These are phyloP conservation scores for Colletotrichum cordylinicola DNA, from an alignment of 2,329 filamentous ascomycete species.

Conservation along the genomic window DNA sequence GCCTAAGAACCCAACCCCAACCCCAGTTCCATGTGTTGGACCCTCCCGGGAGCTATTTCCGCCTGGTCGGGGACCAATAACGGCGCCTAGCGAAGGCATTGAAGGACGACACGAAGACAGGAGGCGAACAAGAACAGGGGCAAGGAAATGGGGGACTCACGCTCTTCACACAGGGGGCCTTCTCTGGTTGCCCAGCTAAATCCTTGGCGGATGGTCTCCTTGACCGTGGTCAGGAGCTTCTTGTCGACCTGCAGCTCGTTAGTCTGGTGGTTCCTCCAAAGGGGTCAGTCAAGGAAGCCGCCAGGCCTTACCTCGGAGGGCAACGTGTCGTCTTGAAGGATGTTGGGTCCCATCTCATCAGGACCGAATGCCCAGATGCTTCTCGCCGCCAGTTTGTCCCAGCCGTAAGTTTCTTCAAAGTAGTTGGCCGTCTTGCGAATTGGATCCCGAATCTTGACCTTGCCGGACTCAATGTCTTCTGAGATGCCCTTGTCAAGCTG, in stretches of 20 bases:
- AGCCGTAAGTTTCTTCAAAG: slow-evolving; percentile 96
- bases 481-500: slow-evolving; percentile 94
- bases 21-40: slow-evolving; percentile 7
- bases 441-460: slow-evolving; percentile 90
- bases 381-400: slow-evolving; percentile 91
- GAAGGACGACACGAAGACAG: slow-evolving; percentile 6
- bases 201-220: slow-evolving; percentile 92
- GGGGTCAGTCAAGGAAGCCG: not conserved
- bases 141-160: slow-evolving; percentile 57
- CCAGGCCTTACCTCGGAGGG: slow-evolving; percentile 73
- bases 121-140: slow-evolving; percentile 13
- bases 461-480: slow-evolving; percentile 89
- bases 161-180: slow-evolving; percentile 97
- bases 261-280: slow-evolving; percentile 1
- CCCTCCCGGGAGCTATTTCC: slow-evolving; percentile 1
- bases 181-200: slow-evolving; percentile 97
- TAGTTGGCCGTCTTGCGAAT: slow-evolving; percentile 93
- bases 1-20: slow-evolving; percentile 8
- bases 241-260: slow-evolving; percentile 74
- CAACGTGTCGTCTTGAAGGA: slow-evolving; percentile 94
- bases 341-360: slow-evolving; percentile 92
- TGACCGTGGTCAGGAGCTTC: slow-evolving; percentile 83
- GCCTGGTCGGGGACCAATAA: slow-evolving; percentile 9
- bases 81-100: not conserved
- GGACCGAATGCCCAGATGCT: slow-evolving; percentile 99